These are phyloP conservation scores for Lithocarpus polystachyus DNA, from an alignment of 306 rosid genomes.

Conservation along the genomic window DNA sequence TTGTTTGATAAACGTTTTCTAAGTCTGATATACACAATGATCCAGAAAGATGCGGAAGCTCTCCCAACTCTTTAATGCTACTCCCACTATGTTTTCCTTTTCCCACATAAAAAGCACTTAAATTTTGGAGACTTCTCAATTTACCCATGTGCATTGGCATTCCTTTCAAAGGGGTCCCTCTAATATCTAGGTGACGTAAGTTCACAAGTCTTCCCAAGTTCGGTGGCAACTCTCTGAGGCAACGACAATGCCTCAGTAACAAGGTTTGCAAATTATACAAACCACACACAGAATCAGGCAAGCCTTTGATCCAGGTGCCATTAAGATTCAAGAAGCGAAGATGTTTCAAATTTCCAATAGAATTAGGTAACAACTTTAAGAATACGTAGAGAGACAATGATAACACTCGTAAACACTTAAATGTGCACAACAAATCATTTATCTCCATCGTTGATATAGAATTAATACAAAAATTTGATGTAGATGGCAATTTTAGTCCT, in stretches of 20 bases:
- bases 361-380: neutral
- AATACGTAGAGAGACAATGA: neutral
- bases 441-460: neutral
- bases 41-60: neutral
- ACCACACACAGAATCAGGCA: conserved; percentile 15
- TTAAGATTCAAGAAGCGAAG: conserved; percentile 26
- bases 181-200: neutral
- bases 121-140: neutral
- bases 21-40: neutral
- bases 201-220: neutral
- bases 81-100: neutral
- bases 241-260: neutral
- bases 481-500: too few relatives aligned
- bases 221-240: neutral
- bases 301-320: fast-evolving
- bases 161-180: neutral
- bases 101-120: neutral
- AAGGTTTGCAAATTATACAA: conserved; percentile 24
- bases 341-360: conserved; percentile 16
- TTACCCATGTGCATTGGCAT: neutral
- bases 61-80: neutral
- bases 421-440: neutral
- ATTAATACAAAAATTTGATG: fast-evolving
- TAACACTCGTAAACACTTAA: neutral
- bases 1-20: too few relatives aligned